phyloP scores from a whole-genome alignment of 106 monocot genomes.

The Gastrodia elata region DNA sequence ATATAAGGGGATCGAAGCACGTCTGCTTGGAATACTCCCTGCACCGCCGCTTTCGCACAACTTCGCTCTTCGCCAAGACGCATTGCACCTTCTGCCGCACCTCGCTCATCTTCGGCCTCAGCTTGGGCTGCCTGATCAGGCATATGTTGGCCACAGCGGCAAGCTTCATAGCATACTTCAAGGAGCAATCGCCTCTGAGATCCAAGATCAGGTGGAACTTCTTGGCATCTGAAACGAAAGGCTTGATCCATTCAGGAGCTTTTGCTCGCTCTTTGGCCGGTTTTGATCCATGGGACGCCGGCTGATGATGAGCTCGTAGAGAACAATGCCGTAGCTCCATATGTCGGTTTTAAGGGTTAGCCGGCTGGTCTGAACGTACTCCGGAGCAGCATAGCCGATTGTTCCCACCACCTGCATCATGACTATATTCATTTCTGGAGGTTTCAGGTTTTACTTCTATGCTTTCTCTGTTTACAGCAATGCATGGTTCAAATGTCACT shows the following conservation, averaged over 20 bases:
- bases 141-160: constrained; percentile 64
- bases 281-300: constrained; percentile 61
- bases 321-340: constrained; percentile 86
- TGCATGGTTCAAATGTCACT: too few species aligned
- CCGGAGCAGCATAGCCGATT: constrained; percentile 81
- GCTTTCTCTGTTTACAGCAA: too few species aligned
- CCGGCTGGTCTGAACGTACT: constrained; percentile 73
- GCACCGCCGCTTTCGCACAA: constrained; percentile 11
- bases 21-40: too few species aligned
- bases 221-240: constrained; percentile 42
- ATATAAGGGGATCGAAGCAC: too few species aligned
- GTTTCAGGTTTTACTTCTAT: background rate
- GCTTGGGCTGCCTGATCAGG: constrained; percentile 36
- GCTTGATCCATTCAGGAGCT: constrained; percentile 77
- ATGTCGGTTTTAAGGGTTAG: constrained; percentile 70
- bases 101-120: constrained; percentile 84
- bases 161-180: constrained; percentile 49
- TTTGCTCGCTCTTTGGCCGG: constrained; percentile 67
- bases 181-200: constrained; percentile 33
- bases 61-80: constrained; percentile 34
- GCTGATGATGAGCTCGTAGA: constrained; percentile 84
- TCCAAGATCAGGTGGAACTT: constrained; percentile 60
- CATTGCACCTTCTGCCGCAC: constrained; percentile 50
- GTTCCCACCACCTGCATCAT: constrained; percentile 86
- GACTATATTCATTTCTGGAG: background rate